Base-by-base conservation (phyloP, 2,329 filamentous ascomycete genomes). In the Trichophaea hybrida region DNA sequence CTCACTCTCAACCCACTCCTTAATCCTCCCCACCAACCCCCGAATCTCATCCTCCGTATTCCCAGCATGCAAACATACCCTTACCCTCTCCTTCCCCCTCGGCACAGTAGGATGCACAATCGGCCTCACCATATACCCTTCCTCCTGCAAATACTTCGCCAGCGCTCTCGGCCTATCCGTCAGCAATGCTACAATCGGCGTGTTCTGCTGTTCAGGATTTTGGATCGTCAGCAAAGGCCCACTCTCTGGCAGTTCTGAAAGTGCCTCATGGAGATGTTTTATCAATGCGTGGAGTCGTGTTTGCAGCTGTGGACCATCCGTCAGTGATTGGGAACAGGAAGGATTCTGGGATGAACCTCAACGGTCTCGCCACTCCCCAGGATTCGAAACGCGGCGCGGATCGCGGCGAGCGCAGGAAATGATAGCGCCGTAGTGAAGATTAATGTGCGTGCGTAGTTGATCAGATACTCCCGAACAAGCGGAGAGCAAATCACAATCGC, bases 381-480 rank as follows among this genome's bases (percentile, higher is more conserved):
- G 35, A 82, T 76, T 6, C 76, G 74, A 67, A 84, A 85, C 0
- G 77, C 75, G 0, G 78, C 75, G 46, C 75, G 73, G 56, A 86
- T 82, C 12, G 77, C 77, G 0, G 78, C 78, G 1, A 86, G 74
- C 1, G 77, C 75, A 0, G 83, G 79, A 44, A 80, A 80, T 0
- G 80, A 77, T 72, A 86, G 77, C 34, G 83, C 82, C 0, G 84
- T 88, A 0, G 84, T 87, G 70, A 87, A 89, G 58, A 88, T 87
- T 46, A 88, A 72, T 1, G 79, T 82, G n/a, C 84, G 79, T 0
- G 85, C 84, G 68, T 88, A 88, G 68, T 89, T 88, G 70, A 88
- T 78, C 55, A 88, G 74, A 63, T 87, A 88, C 1, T 79, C 72
- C 31, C 82, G 74, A 0, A 81, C 78, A 0, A 77, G 71, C 0